Evolutionary conservation across 2,329 filamentous ascomycete genomes (phyloP).

Genomic region (Exophiala phaeomuriformis): DNA sequence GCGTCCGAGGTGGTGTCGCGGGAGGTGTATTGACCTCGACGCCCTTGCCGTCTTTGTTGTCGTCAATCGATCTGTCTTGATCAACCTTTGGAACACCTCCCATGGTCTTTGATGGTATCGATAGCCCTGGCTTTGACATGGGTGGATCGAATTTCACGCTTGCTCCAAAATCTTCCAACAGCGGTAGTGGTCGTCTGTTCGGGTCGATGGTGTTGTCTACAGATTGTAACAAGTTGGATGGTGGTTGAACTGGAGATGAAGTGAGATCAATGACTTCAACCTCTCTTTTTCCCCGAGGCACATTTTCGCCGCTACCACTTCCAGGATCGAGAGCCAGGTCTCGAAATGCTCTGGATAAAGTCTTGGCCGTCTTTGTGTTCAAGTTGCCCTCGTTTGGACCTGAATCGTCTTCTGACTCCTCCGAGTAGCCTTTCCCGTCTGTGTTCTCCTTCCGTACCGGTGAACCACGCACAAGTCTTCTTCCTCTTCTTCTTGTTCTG

Average conservation of each 20-base stretch:
- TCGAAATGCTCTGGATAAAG: constrained; percentile 29
- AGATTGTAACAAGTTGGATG: background rate
- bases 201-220: background rate
- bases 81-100: background rate
- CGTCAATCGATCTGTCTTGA: background rate
- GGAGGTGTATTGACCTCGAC: constrained; percentile 12
- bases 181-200: background rate
- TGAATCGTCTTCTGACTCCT: constrained; percentile 25
- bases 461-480: constrained; percentile 14
- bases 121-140: constrained; percentile 5
- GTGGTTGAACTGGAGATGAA: constrained; percentile 14
- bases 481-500: constrained; percentile 1
- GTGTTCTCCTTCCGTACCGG: background rate
- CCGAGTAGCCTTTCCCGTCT: background rate
- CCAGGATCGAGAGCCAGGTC: constrained; percentile 34
- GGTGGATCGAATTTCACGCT: constrained; percentile 12
- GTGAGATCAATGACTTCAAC: constrained; percentile 25
- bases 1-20: constrained; percentile 32
- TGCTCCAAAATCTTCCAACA: constrained; percentile 12
- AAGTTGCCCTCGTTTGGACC: constrained; percentile 23
- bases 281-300: constrained; percentile 9
- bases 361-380: constrained; percentile 1
- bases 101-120: constrained; percentile 8
- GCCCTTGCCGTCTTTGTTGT: background rate
- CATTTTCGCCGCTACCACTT: constrained; percentile 2